A percentile compares a stretch with the other conserved stretches of the same genome.
phyloP scores from a whole-genome alignment of 208 protist species.

The Leishmania guyanensis region DNA sequence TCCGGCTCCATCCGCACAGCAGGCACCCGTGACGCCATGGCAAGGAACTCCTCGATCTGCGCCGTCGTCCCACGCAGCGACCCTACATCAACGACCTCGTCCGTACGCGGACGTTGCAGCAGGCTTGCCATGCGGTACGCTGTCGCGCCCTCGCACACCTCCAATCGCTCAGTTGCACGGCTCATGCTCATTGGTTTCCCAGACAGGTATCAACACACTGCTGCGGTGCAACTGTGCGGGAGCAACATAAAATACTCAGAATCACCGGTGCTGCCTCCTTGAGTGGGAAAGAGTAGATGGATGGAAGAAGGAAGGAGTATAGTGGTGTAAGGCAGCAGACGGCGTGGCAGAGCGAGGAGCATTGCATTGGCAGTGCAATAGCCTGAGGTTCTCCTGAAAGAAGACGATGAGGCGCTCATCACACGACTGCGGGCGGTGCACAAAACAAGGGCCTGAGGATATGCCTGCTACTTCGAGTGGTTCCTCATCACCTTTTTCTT shows the following conservation, averaged over 20 bases:
- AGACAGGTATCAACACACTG: constrained; percentile 4
- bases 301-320: background rate
- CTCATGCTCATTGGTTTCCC: constrained; percentile 4
- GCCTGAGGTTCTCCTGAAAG: background rate
- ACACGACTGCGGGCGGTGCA: background rate
- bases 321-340: background rate
- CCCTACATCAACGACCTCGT: constrained; percentile 9
- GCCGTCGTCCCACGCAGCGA: constrained; percentile 48
- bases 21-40: constrained; percentile 41
- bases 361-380: background rate
- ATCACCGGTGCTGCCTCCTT: background rate
- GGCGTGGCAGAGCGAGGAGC: background rate
- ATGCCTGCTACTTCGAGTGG: background rate
- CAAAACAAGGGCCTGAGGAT: background rate
- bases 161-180: constrained; percentile 10
- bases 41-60: constrained; percentile 65
- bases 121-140: constrained; percentile 43
- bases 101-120: constrained; percentile 17
- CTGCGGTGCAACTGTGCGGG: background rate
- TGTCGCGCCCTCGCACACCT: constrained; percentile 11
- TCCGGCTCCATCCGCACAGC: constrained; percentile 61
- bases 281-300: background rate
- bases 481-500: background rate
- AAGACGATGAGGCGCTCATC: background rate
- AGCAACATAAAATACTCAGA: constrained; percentile 14